A percentile compares a stretch with the other conserved stretches of the same genome.
Conservation (phyloP, 2,329 filamentous ascomycete genomes). For the Ascochyta fabae region DNA sequence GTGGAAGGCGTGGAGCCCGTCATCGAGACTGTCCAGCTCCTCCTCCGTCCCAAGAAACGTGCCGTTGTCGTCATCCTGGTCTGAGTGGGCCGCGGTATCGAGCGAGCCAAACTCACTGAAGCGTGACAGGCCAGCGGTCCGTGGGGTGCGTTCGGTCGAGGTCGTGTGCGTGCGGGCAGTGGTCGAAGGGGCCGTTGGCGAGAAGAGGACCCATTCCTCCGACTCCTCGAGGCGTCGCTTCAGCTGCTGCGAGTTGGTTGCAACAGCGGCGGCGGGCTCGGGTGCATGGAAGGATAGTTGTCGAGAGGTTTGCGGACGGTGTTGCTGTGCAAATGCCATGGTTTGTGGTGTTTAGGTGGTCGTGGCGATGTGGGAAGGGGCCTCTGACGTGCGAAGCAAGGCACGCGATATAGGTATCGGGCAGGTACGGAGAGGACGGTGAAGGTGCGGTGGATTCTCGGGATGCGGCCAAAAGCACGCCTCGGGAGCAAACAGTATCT, state of each 20-base stretch:
- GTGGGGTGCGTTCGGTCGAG: slow-evolving; percentile 68
- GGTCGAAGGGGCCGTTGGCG: slow-evolving; percentile 64
- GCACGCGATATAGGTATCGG: slow-evolving; percentile 21
- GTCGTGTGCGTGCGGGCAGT: slow-evolving; percentile 74
- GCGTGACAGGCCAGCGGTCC: slow-evolving; percentile 72
- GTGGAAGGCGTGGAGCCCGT: slow-evolving; percentile 87
- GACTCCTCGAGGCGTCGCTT: slow-evolving; percentile 69
- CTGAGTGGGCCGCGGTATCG: slow-evolving; percentile 69
- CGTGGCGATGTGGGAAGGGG: slow-evolving; percentile 23
- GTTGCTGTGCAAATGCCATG: slow-evolving; percentile 51
- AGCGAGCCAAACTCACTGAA: slow-evolving; percentile 83
- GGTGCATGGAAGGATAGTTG: slow-evolving; percentile 44
- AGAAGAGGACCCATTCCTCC: slow-evolving; percentile 97
- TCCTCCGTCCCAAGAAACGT: slow-evolving; percentile 60
- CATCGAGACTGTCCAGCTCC: slow-evolving; percentile 91
- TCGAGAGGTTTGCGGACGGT: slow-evolving; percentile 44
- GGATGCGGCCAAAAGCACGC: slow-evolving; percentile 11
- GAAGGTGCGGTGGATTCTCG: not conserved
- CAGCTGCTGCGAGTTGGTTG: slow-evolving; percentile 45
- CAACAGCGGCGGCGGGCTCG: slow-evolving; percentile 31
- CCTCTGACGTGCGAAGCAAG: slow-evolving; percentile 17
- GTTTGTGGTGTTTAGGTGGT: slow-evolving; percentile 12
- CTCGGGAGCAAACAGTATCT: slow-evolving; percentile 13
- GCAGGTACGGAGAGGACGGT: slow-evolving; percentile 9
- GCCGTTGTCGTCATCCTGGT: slow-evolving; percentile 47